Base-by-base conservation (phyloP, 2,329 filamentous ascomycete genomes). In the Intubia oerlemansii region DNA sequence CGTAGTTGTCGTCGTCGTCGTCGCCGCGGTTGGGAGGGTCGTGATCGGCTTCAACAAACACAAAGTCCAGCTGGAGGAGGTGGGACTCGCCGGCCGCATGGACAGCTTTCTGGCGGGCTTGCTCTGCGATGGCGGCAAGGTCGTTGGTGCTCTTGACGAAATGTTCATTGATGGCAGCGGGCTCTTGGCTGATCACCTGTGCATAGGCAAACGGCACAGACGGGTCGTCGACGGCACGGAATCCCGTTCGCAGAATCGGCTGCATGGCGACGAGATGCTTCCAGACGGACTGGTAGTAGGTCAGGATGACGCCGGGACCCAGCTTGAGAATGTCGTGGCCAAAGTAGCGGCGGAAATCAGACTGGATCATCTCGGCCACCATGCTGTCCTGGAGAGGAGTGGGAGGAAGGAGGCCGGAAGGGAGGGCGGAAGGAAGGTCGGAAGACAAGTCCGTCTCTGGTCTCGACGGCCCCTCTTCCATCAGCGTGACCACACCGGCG, bases 361-460 rank as follows among this genome's bases (percentile, higher is more conserved):
- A 88, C 11, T 66, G 57, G 0, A 81, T 38, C 77, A 91, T 91
- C 34, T 80, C 76, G 1, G 72, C 70, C 3, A 90, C 53, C 69
- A 93, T 81, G 2, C 74, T 72, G 45, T 93, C 81, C 49, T 95
- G 84, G 5, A 91, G 57, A 6, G 82, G 72, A 0, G 84, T 91
- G 1, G 74, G 62, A 0, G 82, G 82, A 3, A 88, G 49, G 3
- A 85, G 49, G n/a, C n/a, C n/a, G n/a, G n/a, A n/a, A n/a, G n/a
- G n/a, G n/a, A n/a, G n/a, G n/a, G n/a, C n/a, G n/a, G n/a, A n/a
- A n/a, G n/a, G 19, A 21, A 21, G 8, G 8, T 8, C 19, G 8
- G 19, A 21, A 21, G n/a, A 21, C 8, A 21, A n/a, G 19, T 21
- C 19, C 19, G 8, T 21, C n/a, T 21, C n/a, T n/a, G 19, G 8